Base-by-base conservation (phyloP, 768 basidiomycete species). In the Tulasnella sp. region DNA sequence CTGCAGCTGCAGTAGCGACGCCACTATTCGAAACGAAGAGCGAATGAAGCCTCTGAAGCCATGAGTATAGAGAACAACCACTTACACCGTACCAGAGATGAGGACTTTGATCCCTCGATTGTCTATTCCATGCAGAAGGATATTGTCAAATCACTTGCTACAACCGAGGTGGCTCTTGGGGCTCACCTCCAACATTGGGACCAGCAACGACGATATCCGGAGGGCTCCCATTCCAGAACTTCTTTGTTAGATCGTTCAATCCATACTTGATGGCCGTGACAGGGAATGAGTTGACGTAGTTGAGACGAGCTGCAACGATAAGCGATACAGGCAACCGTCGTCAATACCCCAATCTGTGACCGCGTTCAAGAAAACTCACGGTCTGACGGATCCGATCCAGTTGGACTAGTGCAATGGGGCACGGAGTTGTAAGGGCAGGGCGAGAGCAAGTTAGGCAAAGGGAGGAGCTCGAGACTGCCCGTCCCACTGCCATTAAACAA, bases 51-150 rank as follows among this genome's bases (percentile, higher is more conserved):
- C 31, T n/a, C 27, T 49, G 3, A 32, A 9, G 4, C 21, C n/a
- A 32, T 17, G n/a, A 17, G 46, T n/a, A 17, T n/a, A 23, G 17
- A 34, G 1, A 32, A 14, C 23, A 25, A n/a, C 7, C 14, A 42
- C 53, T 39, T 42, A 55, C 53, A 57, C 23, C n/a, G 56, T 57
- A 19, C 56, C 56, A 27, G 56, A 57, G 21, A 57, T 36, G 14
- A 15, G 56, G 14, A 29, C 36, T 5, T n/a, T 17, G 17, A 32
- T 21, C 17, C 56, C 56, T 11, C 49, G 49, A 27, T 57, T 57
- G 31, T 19, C 48, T 57, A 25, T 2, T 5, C 27, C 2, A 23
- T 19, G n/a, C n/a, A 31, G 14, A n/a, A n/a, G n/a, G n/a, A n/a
- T n/a, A n/a, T n/a, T n/a, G n/a, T n/a, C n/a, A n/a, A n/a, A n/a